phyloP scores from a whole-genome alignment of 73 alveolate genomes.

The Paraurostyla sp. region DNA sequence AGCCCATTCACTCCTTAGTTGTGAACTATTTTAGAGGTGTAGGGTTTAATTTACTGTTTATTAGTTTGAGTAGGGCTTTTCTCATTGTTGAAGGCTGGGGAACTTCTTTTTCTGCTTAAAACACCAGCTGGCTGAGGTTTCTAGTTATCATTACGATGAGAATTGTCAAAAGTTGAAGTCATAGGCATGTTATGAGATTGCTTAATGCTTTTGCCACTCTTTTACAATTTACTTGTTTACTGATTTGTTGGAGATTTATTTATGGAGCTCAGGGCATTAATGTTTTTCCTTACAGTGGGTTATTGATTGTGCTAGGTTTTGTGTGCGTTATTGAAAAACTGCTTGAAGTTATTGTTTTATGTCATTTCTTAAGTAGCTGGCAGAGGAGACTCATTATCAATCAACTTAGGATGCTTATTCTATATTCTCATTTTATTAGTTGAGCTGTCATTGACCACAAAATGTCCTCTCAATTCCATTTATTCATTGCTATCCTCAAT shows the following conservation, averaged over 20 bases:
- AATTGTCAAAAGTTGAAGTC: not conserved
- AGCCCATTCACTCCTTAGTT: not conserved
- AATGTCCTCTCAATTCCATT: too few relatives aligned
- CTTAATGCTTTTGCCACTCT: not conserved
- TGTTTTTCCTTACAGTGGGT: too few relatives aligned
- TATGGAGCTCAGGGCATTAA: too few relatives aligned
- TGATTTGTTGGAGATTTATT: not conserved
- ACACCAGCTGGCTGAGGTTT: not conserved
- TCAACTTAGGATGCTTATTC: too few relatives aligned
- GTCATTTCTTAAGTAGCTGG: too few relatives aligned
- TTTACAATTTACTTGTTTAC: not conserved
- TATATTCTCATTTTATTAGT: too few relatives aligned
- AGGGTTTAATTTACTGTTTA: not conserved
- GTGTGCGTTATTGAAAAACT: too few relatives aligned
- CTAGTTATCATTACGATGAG: not conserved
- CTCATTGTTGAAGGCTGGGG: not conserved
- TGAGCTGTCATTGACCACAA: too few relatives aligned
- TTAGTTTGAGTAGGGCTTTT: not conserved
- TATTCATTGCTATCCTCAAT: too few relatives aligned
- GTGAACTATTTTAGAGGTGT: not conserved
- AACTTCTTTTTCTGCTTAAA: conserved; percentile 20
- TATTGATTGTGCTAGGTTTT: too few relatives aligned
- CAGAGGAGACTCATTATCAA: too few relatives aligned
- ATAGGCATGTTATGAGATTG: not conserved
- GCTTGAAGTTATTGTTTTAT: too few relatives aligned